Conservation (phyloP, 805 yeast species). For the Nakazawaea molendinolei region DNA sequence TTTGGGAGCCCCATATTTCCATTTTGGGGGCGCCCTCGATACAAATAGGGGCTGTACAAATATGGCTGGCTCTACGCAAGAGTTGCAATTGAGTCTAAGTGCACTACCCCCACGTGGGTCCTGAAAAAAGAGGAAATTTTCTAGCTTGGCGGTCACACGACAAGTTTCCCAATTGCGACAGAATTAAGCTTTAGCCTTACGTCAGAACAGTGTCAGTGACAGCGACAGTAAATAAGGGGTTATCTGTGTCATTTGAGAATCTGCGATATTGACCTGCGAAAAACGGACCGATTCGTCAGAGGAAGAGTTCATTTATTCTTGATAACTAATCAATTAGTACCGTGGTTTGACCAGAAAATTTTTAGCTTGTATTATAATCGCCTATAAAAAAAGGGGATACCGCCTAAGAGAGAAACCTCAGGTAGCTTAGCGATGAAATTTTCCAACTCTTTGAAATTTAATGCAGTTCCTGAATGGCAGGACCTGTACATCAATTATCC, state of each 20-base stretch:
- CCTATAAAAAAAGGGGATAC: background rate
- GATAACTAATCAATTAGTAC: background rate
- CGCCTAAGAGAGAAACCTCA: background rate
- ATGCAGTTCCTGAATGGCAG: conserved; percentile 50
- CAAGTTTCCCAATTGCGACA: background rate
- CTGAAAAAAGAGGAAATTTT: background rate
- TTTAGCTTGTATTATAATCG: too few species aligned
- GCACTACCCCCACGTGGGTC: conserved; percentile 6
- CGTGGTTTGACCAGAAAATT: too few species aligned
- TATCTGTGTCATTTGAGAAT: too few species aligned
- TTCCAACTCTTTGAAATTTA: conserved; percentile 41
- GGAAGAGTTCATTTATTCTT: too few species aligned
- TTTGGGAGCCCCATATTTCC: background rate
- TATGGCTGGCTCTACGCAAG: background rate
- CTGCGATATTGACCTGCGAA: too few species aligned
- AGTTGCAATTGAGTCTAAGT: background rate
- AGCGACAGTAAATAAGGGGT: too few species aligned
- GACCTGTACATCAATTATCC: conserved; percentile 39
- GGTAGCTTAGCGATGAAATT: conserved; percentile 33
- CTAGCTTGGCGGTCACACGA: conserved; percentile 1
- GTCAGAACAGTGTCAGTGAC: too few species aligned
- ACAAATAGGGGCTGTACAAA: background rate
- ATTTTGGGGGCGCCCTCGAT: background rate
- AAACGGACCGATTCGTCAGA: too few species aligned
- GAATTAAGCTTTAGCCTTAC: conserved; percentile 3